Evolutionary conservation across 2,329 filamentous ascomycete genomes (phyloP), one percentile per base, ranked within the genome.

Genomic region (Ceratocystis smalleyi): DNA sequence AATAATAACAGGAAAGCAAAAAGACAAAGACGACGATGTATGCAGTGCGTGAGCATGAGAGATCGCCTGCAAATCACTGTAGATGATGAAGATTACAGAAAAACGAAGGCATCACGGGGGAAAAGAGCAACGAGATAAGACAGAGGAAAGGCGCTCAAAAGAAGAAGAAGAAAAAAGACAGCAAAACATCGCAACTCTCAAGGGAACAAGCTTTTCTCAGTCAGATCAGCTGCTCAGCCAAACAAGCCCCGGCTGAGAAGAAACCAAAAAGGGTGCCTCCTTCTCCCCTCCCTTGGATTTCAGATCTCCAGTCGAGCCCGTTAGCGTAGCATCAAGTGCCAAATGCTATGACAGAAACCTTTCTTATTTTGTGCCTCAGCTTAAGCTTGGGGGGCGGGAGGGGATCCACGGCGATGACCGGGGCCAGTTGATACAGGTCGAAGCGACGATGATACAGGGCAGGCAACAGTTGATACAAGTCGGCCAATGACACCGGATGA

Each of bases 41-140:
- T 22, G 2, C 6, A 24, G 47, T 6, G 54, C 54, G 35, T 57
- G 54, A 57, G 54, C 54, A 57, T 57, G 54, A 57, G 54, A 35
- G 54, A 57, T 57, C 54, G 54, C 54, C 54, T 30, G 54, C 54
- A 27, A 57, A 57, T 57, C 54, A 57, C 8, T 24, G 40, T 19
- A 32, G 54, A 64, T 49, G 43, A 59, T 15, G 5, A 62, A 40
- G 43, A 17, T 49, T 24, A 35, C 10, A 32, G 17, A 47, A 17
- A 19, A 49, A 45, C 49, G 40, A 45, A 60, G 35, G 60, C 22
- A 51, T 59, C 57, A 62, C 55, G 22, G 10, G 32, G 40, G 63
- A 60, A 59, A 65, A 61, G 57, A 57, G 32, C 59, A 64, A 65
- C 40, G 54, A 66, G 35, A 35, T 65, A 55, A 62, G 40, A 59